Percentiles rank a stretch among this genome's conserved stretches.
These are phyloP conservation scores for Leccinum longicurvipes DNA, from an alignment of 768 basidiomycete species.

Conservation along the genomic window DNA sequence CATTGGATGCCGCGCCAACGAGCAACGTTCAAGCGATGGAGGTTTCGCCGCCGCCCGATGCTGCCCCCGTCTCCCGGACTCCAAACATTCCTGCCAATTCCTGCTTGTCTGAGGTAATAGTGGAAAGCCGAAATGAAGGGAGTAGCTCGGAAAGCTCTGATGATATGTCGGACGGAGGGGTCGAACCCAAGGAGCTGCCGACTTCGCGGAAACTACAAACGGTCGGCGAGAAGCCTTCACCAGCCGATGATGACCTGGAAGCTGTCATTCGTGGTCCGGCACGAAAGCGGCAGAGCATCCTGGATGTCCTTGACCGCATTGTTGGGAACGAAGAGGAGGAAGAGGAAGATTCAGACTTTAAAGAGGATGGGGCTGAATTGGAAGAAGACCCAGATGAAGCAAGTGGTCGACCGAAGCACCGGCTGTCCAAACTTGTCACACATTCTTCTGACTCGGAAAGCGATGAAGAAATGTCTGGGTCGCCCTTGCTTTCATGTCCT, in stretches of 20 bases:
- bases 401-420: constrained; percentile 30
- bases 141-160: constrained; percentile 37
- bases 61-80: constrained; percentile 7
- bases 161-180: constrained; percentile 18
- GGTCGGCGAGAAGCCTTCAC: neutral
- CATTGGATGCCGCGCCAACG: neutral
- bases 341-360: constrained; percentile 37
- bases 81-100: constrained; percentile 31
- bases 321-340: constrained; percentile 32
- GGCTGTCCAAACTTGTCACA: constrained; percentile 31
- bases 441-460: constrained; percentile 32
- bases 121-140: constrained; percentile 38
- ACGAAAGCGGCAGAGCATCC: constrained; percentile 15
- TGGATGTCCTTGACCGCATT: constrained; percentile 30
- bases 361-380: constrained; percentile 41
- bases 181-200: constrained; percentile 10
- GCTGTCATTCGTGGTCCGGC: constrained; percentile 41
- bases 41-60: neutral
- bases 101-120: constrained; percentile 34
- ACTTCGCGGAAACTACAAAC: neutral
- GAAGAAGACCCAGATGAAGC: constrained; percentile 40
- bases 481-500: constrained; percentile 13
- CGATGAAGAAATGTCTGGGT: constrained; percentile 31
- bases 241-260: constrained; percentile 33
- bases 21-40: constrained; percentile 1